Conservation (phyloP, 257 asterid genomes). For the Fraxinus americana region DNA sequence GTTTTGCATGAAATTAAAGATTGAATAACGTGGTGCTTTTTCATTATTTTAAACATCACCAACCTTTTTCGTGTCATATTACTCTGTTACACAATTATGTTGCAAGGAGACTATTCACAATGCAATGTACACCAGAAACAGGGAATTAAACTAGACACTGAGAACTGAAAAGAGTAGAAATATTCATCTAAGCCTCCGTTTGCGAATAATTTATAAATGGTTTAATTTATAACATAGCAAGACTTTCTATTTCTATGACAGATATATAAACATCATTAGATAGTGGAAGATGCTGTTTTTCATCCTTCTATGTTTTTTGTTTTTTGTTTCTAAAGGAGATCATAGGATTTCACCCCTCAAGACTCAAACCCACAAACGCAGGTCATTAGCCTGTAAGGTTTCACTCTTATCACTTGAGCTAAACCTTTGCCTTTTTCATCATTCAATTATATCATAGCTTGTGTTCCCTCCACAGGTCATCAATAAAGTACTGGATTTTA, state of each 20-base stretch:
- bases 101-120: not conserved
- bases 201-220: too few species aligned
- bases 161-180: not conserved
- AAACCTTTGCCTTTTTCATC: too few species aligned
- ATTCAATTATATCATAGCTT: too few species aligned
- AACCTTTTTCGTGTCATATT: not conserved
- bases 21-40: not conserved
- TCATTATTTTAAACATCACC: not conserved
- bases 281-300: not conserved
- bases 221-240: not conserved
- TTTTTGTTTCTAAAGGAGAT: too few species aligned
- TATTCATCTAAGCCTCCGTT: not conserved
- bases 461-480: too few species aligned
- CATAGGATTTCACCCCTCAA: too few species aligned
- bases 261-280: not conserved
- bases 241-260: not conserved
- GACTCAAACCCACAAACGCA: too few species aligned
- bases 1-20: not conserved
- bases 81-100: not conserved
- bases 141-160: not conserved
- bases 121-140: not conserved
- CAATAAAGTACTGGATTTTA: too few species aligned
- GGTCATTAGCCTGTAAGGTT: too few species aligned
- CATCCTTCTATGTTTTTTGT: too few species aligned
- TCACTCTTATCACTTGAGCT: too few species aligned